These are phyloP conservation scores for Malus orientalis DNA, from an alignment of 306 rosid species.

Conservation along the genomic window DNA sequence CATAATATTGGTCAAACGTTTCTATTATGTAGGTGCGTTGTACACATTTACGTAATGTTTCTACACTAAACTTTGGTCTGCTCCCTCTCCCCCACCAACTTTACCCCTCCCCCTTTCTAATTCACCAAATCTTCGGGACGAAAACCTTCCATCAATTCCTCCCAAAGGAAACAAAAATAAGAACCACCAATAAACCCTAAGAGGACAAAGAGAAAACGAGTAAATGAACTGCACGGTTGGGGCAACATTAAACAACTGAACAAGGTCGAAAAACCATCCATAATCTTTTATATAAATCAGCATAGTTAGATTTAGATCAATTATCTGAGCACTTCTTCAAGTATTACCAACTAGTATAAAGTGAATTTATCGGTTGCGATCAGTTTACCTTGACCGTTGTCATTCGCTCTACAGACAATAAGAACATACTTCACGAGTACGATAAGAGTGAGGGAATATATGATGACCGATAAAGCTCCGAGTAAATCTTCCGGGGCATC, in stretches of 20 bases:
- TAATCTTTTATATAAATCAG: background rate
- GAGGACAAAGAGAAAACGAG: background rate
- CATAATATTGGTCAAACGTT: background rate
- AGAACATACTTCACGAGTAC: constrained; percentile 89
- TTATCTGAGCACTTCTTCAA: background rate
- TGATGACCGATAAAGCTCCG: constrained; percentile 87
- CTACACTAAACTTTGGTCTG: background rate
- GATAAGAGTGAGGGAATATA: constrained; percentile 86
- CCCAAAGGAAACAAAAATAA: background rate
- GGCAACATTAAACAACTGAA: background rate
- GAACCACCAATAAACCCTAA: background rate
- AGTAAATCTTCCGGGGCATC: constrained; percentile 65
- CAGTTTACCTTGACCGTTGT: constrained; percentile 91
- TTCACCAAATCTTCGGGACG: background rate
- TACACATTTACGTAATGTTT: background rate
- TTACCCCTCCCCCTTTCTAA: background rate
- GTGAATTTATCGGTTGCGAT: background rate
- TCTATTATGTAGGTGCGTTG: background rate
- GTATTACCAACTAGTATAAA: background rate
- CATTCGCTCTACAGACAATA: constrained; percentile 84
- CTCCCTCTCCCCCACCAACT: background rate
- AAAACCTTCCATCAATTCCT: background rate
- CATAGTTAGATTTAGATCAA: background rate
- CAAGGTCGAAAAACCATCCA: background rate
- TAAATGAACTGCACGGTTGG: background rate